phyloP scores from a whole-genome alignment of 2,329 filamentous ascomycete species.

The Fusarium kyushuense region DNA sequence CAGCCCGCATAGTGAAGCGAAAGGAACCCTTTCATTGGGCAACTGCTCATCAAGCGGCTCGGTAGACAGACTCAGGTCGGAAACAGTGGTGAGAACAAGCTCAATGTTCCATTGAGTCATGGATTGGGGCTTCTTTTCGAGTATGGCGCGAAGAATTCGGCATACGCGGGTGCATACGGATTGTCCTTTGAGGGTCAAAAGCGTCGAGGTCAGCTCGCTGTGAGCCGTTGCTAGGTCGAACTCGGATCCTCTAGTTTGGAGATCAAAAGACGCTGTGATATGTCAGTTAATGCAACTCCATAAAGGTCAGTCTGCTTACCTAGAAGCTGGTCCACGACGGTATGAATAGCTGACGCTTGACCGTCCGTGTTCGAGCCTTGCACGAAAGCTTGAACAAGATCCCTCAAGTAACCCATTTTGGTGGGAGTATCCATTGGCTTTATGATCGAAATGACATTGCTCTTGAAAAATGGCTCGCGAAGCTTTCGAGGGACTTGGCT shows the following conservation, averaged over 20 bases:
- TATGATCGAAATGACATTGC: conserved; percentile 51
- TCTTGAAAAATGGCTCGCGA: conserved; percentile 51
- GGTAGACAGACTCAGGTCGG: conserved; percentile 50
- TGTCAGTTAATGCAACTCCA: conserved; percentile 22
- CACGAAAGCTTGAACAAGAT: conserved; percentile 52
- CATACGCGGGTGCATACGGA: conserved; percentile 55
- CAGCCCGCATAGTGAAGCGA: conserved; percentile 63
- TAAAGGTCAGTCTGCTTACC: conserved; percentile 46
- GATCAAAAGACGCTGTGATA: conserved; percentile 48
- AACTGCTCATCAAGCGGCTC: conserved; percentile 42
- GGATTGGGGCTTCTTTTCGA: conserved; percentile 62
- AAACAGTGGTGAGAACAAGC: conserved; percentile 61
- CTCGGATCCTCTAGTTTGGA: conserved; percentile 43
- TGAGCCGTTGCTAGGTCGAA: conserved; percentile 59
- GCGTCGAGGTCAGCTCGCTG: conserved; percentile 54
- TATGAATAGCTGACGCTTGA: conserved; percentile 60
- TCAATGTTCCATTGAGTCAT: conserved; percentile 72
- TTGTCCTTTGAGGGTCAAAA: conserved; percentile 48
- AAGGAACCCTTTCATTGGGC: conserved; percentile 54
- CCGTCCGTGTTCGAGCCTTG: conserved; percentile 52
- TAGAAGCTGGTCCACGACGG: conserved; percentile 56
- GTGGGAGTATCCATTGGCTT: conserved; percentile 48
- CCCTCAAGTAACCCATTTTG: conserved; percentile 56
- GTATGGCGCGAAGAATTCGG: conserved; percentile 58
- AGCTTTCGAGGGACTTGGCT: conserved; percentile 47